Conservation (phyloP, 495 filamentous ascomycete species). For the Xylaria castorea region DNA sequence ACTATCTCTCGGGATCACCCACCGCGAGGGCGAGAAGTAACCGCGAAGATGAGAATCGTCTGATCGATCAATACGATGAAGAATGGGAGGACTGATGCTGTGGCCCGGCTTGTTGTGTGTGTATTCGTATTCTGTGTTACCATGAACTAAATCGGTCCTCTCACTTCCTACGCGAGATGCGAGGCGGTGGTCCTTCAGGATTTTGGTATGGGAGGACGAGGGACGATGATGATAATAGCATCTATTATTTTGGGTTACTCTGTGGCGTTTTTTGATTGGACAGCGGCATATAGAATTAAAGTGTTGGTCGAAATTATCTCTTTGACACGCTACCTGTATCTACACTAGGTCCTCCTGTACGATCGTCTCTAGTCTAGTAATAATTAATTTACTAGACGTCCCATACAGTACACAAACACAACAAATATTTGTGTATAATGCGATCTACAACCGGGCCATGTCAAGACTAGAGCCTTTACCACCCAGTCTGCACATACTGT, state of each 20-base stretch:
- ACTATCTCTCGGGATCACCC: constrained; percentile 58
- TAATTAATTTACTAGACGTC: not conserved
- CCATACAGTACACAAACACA: not conserved
- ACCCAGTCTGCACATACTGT: not conserved
- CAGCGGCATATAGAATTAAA: constrained; percentile 8
- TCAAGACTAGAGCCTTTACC: not conserved
- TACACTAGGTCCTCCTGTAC: constrained; percentile 14
- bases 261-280: constrained; percentile 12
- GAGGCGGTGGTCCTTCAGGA: constrained; percentile 19
- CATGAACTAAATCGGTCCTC: not conserved
- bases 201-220: not conserved
- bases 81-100: constrained; percentile 70
- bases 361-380: constrained; percentile 8
- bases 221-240: constrained; percentile 3
- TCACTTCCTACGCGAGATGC: constrained; percentile 1
- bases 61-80: constrained; percentile 97
- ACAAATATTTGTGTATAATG: not conserved
- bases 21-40: constrained; percentile 51
- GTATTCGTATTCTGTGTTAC: constrained; percentile 18
- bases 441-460: not conserved
- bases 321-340: constrained; percentile 13
- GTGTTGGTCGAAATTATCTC: not conserved
- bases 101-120: not conserved
- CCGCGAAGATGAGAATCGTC: constrained; percentile 84
- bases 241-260: constrained; percentile 25